phyloP scores from a whole-genome alignment of 2,329 filamentous ascomycete species.

The Pyricularia sp. region DNA sequence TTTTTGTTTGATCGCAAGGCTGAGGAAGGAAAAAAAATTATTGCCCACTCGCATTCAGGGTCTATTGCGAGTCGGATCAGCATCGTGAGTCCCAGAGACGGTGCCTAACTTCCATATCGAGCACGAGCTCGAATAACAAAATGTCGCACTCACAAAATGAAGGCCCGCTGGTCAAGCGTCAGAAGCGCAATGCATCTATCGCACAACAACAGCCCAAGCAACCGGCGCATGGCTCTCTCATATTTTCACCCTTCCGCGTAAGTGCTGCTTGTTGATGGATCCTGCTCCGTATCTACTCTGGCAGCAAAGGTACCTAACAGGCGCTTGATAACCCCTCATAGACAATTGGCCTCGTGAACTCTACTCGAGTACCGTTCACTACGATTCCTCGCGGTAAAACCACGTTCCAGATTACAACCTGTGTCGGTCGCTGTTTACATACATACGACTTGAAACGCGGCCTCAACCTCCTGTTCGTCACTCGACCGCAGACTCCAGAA shows the following conservation, averaged over 20 bases:
- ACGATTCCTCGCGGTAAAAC: constrained; percentile 83
- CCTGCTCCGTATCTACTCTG: not conserved
- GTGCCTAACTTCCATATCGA: not conserved
- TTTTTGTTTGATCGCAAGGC: not conserved
- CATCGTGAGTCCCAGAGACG: not conserved
- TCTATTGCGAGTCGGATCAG: not conserved
- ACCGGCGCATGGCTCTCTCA: constrained; percentile 51
- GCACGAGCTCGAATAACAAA: constrained; percentile 11
- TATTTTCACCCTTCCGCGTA: constrained; percentile 92
- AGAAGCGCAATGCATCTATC: constrained; percentile 47
- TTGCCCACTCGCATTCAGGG: not conserved
- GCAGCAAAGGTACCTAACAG: not conserved
- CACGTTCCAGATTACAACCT: constrained; percentile 96
- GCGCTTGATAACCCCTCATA: constrained; percentile 24
- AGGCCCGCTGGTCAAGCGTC: constrained; percentile 64
- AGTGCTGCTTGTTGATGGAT: constrained; percentile 18
- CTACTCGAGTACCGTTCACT: constrained; percentile 83
- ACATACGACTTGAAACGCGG: constrained; percentile 91
- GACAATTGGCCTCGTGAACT: constrained; percentile 90
- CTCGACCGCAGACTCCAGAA: constrained; percentile 76
- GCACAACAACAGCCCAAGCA: not conserved
- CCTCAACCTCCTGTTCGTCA: constrained; percentile 88
- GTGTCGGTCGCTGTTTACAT: constrained; percentile 79
- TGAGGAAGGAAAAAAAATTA: constrained; percentile 2
- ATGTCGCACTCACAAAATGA: constrained; percentile 53